Percentiles rank a stretch among this genome's conserved stretches.
phyloP scores from a whole-genome alignment of 116 monocot species.

The Phalaenopsis hybrid region DNA sequence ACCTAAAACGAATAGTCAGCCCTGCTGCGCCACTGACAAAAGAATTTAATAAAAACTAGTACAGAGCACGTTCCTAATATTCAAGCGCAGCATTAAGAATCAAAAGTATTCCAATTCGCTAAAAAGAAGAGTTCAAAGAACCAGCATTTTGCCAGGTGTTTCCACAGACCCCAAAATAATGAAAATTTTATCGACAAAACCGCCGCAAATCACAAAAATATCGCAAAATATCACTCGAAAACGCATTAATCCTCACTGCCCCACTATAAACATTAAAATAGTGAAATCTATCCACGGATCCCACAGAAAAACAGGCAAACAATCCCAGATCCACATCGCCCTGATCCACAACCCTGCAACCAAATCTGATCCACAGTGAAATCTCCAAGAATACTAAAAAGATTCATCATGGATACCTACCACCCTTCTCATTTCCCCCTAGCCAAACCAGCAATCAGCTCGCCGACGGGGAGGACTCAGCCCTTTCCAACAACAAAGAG shows the following conservation, averaged over 20 bases:
- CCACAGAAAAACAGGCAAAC: not conserved
- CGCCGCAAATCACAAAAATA: not conserved
- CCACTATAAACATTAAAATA: not conserved
- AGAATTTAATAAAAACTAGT: not conserved
- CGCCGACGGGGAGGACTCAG: not conserved
- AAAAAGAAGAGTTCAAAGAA: not conserved
- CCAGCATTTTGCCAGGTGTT: not conserved
- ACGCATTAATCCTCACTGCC: not conserved
- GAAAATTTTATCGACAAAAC: not conserved
- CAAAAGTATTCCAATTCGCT: not conserved
- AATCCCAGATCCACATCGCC: not conserved
- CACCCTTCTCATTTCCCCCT: not conserved
- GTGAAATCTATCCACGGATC: not conserved
- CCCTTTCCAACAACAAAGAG: not conserved
- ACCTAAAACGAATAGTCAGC: not conserved
- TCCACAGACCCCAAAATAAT: not conserved
- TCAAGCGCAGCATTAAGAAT: not conserved
- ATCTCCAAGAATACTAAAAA: not conserved
- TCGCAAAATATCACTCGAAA: not conserved
- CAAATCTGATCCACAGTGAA: not conserved
- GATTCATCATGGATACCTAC: not conserved
- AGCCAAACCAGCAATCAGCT: not conserved
- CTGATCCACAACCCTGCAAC: not conserved
- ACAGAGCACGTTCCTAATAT: not conserved
- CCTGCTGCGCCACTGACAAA: not conserved